Evolutionary conservation across 805 yeast species (phyloP).

Genomic region (Pichia eremophila): DNA sequence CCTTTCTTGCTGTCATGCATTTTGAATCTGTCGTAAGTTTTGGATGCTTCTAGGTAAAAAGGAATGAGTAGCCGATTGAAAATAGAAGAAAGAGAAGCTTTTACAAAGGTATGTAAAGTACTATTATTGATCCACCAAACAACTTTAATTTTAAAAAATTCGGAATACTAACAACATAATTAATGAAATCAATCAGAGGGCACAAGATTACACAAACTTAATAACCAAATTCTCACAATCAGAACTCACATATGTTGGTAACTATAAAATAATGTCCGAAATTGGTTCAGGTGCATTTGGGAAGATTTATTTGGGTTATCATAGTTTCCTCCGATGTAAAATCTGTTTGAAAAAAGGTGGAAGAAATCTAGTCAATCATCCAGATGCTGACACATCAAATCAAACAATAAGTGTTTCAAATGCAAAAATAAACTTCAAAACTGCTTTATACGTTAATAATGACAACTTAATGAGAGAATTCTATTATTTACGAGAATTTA

Average conservation of each 20-base stretch:
- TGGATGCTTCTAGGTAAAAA: not conserved
- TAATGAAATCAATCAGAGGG: slow-evolving; percentile 13
- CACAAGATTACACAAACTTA: slow-evolving; percentile 30
- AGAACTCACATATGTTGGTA: slow-evolving; percentile 63
- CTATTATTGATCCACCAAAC: no score
- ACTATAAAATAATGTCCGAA: slow-evolving; percentile 59
- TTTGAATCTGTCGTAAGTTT: no score
- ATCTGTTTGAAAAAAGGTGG: slow-evolving; percentile 78
- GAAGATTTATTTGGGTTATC: slow-evolving; percentile 78
- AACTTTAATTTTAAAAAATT: no score
- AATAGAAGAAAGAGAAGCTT: slow-evolving; percentile 24
- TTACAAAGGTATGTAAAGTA: slow-evolving; percentile 17
- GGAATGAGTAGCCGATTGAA: slow-evolving; percentile 18
- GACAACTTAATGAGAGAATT: slow-evolving; percentile 87
- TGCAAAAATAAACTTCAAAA: slow-evolving; percentile 18
- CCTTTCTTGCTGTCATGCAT: no score
- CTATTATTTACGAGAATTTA: slow-evolving; percentile 74
- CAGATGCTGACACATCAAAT: not conserved
- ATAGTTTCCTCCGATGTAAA: slow-evolving; percentile 60
- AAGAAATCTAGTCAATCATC: slow-evolving; percentile 3
- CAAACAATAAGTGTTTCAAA: slow-evolving; percentile 13
- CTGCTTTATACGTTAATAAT: slow-evolving; percentile 27
- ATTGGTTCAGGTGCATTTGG: slow-evolving; percentile 94
- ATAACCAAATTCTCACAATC: slow-evolving; percentile 25
- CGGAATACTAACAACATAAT: not conserved